A percentile compares a stretch with the other conserved stretches of the same genome.
Evolutionary conservation across 2,329 filamentous ascomycete genomes (phyloP).

Genomic region (Talaromyces sp.): DNA sequence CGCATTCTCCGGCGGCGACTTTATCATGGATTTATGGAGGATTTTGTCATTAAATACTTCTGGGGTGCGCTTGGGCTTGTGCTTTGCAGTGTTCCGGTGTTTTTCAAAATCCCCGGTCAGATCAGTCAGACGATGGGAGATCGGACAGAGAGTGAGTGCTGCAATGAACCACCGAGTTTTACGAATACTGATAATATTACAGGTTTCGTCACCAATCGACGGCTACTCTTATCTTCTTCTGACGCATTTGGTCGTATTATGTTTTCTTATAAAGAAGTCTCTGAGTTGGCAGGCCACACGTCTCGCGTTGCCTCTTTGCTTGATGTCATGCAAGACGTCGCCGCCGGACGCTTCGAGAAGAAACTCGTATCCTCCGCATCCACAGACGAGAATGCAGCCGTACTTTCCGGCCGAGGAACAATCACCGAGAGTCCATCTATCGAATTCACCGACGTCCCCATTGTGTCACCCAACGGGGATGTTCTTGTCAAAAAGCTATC

Average conservation of each 20-base stretch:
- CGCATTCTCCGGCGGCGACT: conserved; percentile 83
- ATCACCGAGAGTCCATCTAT: conserved; percentile 79
- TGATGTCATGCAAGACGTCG: conserved; percentile 90
- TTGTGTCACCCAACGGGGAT: conserved; percentile 94
- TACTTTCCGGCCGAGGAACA: conserved; percentile 74
- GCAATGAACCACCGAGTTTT: background rate
- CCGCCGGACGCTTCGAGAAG: conserved; percentile 88
- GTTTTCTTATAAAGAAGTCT: conserved; percentile 97
- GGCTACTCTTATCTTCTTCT: conserved; percentile 86
- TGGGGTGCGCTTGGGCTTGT: conserved; percentile 91
- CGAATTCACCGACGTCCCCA: conserved; percentile 81
- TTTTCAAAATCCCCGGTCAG: conserved; percentile 81
- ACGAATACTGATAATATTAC: conserved; percentile 10
- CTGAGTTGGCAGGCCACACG: conserved; percentile 91
- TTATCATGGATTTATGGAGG: conserved; percentile 99
- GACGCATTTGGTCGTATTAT: conserved; percentile 94
- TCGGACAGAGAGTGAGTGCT: conserved; percentile 51
- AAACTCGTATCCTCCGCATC: conserved; percentile 86
- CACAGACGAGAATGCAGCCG: conserved; percentile 72
- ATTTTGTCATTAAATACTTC: conserved; percentile 99
- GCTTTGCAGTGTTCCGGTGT: conserved; percentile 91
- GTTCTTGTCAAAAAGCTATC: conserved; percentile 80
- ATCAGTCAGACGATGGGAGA: conserved; percentile 46
- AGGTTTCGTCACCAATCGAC: conserved; percentile 87
- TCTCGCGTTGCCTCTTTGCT: conserved; percentile 83